These are phyloP conservation scores for Grosmannia clavigera DNA, from an alignment of 2,329 filamentous ascomycete genomes.

Conservation along the genomic window DNA sequence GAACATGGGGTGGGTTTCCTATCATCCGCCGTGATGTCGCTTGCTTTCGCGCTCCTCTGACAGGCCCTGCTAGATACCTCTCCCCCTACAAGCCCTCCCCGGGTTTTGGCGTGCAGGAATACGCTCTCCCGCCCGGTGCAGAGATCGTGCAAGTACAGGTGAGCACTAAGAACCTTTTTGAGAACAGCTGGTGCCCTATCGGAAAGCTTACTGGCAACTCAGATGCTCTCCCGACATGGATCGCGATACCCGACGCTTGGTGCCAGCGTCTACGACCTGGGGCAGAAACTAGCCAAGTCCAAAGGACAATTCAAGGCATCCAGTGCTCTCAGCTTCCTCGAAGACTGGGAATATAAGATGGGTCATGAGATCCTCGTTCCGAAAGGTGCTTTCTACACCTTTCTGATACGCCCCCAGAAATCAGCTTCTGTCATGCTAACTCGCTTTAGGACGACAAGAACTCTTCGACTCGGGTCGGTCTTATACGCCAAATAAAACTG, in stretches of 20 bases:
- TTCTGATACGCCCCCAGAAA: neutral
- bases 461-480: constrained; percentile 48
- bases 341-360: constrained; percentile 55
- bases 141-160: constrained; percentile 55
- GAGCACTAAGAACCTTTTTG: neutral
- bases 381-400: constrained; percentile 27
- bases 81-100: constrained; percentile 59
- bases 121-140: constrained; percentile 51
- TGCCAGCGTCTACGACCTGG: constrained; percentile 41
- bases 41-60: neutral
- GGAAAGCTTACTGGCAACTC: constrained; percentile 7
- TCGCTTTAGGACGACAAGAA: constrained; percentile 45
- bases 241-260: constrained; percentile 57
- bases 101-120: constrained; percentile 65
- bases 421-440: neutral
- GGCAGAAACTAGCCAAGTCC: constrained; percentile 43
- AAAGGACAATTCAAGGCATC: constrained; percentile 40
- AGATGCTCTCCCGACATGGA: constrained; percentile 64
- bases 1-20: constrained; percentile 41
- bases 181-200: neutral
- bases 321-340: constrained; percentile 52
- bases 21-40: neutral
- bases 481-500: neutral
- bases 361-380: constrained; percentile 62
- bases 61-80: constrained; percentile 29